Evolutionary conservation across 805 yeast genomes (phyloP), one percentile per base, ranked within the genome.

Genomic region (Kazachstania psychrophila): DNA sequence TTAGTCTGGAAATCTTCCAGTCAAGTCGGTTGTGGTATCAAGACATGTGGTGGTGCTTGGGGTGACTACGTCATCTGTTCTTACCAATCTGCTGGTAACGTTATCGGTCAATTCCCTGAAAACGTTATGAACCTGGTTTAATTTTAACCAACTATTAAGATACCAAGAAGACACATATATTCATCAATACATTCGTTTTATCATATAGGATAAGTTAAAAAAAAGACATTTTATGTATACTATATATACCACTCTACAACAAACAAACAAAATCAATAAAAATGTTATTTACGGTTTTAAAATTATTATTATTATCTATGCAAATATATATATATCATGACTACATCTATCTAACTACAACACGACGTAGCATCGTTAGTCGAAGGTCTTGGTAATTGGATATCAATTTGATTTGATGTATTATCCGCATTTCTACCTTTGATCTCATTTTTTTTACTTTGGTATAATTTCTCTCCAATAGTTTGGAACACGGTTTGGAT

Each of bases 51-150:
- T 34, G 49, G 58, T 33, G 62, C 65, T 52, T 65, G 69, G 73
- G 75, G 76, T 37, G 62, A 66, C 47, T 84, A 83, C 62, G 66
- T 80, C 38, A 72, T 82, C 43, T 86, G 95, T 60, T 75, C 79
- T 36, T 86, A 87, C 59, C 63, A 68, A 51, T 77, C 85, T 14
- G 73, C 80, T 26, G 95, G 95, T 49, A 86, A 86, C 62, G 54
- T 69, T 36, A 60, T 68, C 34, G 78, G 82, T 38, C 52, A 65
- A 51, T 81, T 74, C 60, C 44, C 56, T 13, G 49, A 42, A 8
- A 60, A 64, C 35, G 69, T 59, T 29, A 32, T 36, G n/a, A n/a
- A n/a, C n/a, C n/a, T n/a, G n/a, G n/a, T n/a, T n/a, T n/a, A n/a
- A n/a, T n/a, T n/a, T n/a, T n/a, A n/a, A n/a, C n/a, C n/a, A n/a